Percentiles rank a stretch among this genome's conserved stretches.
Evolutionary conservation across 805 yeast genomes (phyloP).

Genomic region (Lipomyces orientalis): DNA sequence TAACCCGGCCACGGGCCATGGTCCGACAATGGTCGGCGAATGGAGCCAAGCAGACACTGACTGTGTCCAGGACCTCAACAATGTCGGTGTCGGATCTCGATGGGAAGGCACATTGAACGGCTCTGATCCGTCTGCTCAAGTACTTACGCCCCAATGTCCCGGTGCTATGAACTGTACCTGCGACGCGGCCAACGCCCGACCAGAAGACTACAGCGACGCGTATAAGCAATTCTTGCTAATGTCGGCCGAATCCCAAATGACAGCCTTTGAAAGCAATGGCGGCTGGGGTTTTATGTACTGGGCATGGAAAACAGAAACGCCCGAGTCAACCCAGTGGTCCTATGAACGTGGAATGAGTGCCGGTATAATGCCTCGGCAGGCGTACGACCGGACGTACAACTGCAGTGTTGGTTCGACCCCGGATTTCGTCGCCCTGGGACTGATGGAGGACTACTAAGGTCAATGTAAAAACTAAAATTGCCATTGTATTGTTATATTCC

Average conservation of each 20-base stretch:
- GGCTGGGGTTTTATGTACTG: slow-evolving; percentile 81
- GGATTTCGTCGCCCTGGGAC: slow-evolving; percentile 41
- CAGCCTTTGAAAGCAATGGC: slow-evolving; percentile 67
- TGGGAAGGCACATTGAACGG: slow-evolving; percentile 63
- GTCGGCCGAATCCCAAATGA: slow-evolving; percentile 81
- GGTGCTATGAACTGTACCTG: slow-evolving; percentile 60
- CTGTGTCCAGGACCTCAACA: slow-evolving; percentile 82
- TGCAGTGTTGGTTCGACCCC: slow-evolving; percentile 38
- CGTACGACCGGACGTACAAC: slow-evolving; percentile 40
- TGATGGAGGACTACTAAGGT: slow-evolving; percentile 40
- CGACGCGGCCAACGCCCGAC: slow-evolving; percentile 50
- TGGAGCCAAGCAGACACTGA: slow-evolving; percentile 88
- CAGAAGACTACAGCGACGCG: slow-evolving; percentile 58
- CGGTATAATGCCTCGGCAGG: slow-evolving; percentile 44
- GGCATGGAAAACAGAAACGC: slow-evolving; percentile 82
- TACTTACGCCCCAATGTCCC: slow-evolving; percentile 40
- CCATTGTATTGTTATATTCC: neutral
- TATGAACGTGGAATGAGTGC: slow-evolving; percentile 43
- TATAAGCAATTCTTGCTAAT: slow-evolving; percentile 62
- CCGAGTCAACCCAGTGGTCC: slow-evolving; percentile 44
- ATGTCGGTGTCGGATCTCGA: slow-evolving; percentile 78
- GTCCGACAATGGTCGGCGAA: slow-evolving; percentile 73
- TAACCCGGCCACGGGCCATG: slow-evolving; percentile 63
- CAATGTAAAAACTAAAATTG: neutral
- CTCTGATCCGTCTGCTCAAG: slow-evolving; percentile 40